These are phyloP conservation scores for Ensete ventricosum DNA, from an alignment of 176 grass and related monocot species.

Conservation along the genomic window DNA sequence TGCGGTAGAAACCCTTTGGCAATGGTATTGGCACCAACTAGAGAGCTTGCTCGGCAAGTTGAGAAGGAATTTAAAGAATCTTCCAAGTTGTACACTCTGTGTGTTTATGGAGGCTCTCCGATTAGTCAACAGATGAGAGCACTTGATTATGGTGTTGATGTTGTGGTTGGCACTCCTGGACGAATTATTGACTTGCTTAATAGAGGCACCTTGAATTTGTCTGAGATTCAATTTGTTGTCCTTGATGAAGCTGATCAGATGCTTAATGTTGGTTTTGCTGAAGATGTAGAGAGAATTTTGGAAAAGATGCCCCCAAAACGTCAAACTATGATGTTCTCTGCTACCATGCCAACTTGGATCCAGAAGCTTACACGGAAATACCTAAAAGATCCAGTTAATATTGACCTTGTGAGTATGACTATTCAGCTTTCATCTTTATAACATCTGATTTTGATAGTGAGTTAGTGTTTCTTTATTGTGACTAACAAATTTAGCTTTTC, in stretches of 20 bases:
- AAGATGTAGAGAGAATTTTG: constrained; percentile 84
- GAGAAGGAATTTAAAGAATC: constrained; percentile 97
- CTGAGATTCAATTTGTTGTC: constrained; percentile 76
- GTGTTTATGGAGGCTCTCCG: constrained; percentile 86
- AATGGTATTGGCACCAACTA: constrained; percentile 80
- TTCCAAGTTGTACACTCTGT: constrained; percentile 61
- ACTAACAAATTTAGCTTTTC: background rate
- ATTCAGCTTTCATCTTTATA: background rate
- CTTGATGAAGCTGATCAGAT: constrained; percentile 99
- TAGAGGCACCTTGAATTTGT: constrained; percentile 57
- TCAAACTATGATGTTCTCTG: constrained; percentile 95
- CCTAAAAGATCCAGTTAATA: constrained; percentile 51
- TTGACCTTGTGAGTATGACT: constrained; percentile 74
- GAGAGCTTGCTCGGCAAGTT: constrained; percentile 91
- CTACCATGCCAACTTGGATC: constrained; percentile 96
- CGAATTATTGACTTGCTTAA: constrained; percentile 82
- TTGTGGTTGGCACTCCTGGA: constrained; percentile 88
- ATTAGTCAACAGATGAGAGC: constrained; percentile 81
- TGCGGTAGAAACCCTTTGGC: constrained; percentile 70
- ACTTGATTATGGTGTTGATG: constrained; percentile 80
- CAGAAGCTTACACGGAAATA: constrained; percentile 62
- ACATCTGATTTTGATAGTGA: background rate
- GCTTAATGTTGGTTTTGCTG: constrained; percentile 88
- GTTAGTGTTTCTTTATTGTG: background rate
- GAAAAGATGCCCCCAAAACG: constrained; percentile 46